A percentile compares a stretch with the other conserved stretches of the same genome.
Conservation (phyloP, 345 rosid species). For the Combretum micranthum region DNA sequence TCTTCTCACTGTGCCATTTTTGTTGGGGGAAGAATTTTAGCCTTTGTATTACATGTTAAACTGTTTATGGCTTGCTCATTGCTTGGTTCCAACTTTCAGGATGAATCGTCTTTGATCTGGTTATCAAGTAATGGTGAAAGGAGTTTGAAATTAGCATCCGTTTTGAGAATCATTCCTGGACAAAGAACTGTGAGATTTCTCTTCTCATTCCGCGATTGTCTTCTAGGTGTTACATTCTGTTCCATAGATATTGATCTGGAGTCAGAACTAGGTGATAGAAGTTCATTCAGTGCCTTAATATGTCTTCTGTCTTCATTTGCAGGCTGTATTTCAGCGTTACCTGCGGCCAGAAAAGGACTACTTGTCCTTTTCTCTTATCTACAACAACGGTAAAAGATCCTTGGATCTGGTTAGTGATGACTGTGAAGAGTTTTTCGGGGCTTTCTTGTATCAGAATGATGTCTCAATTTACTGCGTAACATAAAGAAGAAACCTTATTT, state of each 20-base stretch:
- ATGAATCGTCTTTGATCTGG: conserved; percentile 89
- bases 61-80: not conserved
- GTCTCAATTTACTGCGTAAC: too few species aligned
- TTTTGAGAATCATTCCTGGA: conserved; percentile 84
- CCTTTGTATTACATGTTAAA: not conserved
- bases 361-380: conserved; percentile 82
- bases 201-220: conserved; percentile 3
- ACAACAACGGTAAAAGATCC: conserved; percentile 74
- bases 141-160: conserved; percentile 72
- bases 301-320: conserved; percentile 17
- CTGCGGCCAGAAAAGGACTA: conserved; percentile 82
- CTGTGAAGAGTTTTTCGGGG: conserved; percentile 1
- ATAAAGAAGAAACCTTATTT: not conserved
- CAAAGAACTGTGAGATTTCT: conserved; percentile 84
- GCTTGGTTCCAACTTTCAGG: conserved; percentile 39
- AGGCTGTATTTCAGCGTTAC: conserved; percentile 86
- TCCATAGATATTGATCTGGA: not conserved
- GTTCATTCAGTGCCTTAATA: not conserved
- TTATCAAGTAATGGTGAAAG: conserved; percentile 73
- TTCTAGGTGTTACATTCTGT: conserved; percentile 3
- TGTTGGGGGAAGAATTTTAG: not conserved
- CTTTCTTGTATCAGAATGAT: conserved; percentile 1
- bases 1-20: too few species aligned
- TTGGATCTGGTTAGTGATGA: conserved; percentile 84
- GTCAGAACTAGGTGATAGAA: too few species aligned